phyloP scores from a whole-genome alignment of 2,329 filamentous ascomycete species.

The Trichoderma cornu-damae region DNA sequence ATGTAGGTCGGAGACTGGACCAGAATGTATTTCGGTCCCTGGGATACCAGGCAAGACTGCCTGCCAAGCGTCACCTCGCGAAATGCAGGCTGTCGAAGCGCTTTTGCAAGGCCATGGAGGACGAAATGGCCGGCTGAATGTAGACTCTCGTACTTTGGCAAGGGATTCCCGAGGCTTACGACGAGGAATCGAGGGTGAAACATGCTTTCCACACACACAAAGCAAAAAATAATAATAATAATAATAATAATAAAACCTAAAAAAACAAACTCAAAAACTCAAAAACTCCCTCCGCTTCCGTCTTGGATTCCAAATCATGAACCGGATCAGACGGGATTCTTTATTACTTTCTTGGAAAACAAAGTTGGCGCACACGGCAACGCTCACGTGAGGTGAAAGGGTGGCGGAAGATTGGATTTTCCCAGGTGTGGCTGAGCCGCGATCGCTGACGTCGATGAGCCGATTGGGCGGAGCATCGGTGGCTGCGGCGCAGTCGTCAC shows the following conservation, averaged over 20 bases:
- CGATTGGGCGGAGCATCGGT: conserved; percentile 30
- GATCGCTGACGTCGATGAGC: conserved; percentile 25
- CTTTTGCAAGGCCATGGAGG: conserved; percentile 54
- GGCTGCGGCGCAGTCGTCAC: conserved; percentile 28
- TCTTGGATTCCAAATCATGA: conserved; percentile 4
- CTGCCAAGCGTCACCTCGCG: conserved; percentile 44
- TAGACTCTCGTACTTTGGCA: conserved; percentile 67
- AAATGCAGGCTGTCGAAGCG: conserved; percentile 45
- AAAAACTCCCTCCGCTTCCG: conserved; percentile 5
- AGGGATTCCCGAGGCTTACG: conserved; percentile 82
- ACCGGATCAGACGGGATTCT: background rate
- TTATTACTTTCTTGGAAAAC: no score
- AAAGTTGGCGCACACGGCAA: conserved; percentile 21
- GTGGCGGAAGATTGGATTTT: conserved; percentile 10
- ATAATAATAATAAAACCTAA: no score
- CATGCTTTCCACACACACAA: conserved; percentile 31
- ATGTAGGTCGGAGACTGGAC: conserved; percentile 73
- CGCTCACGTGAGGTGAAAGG: conserved; percentile 28
- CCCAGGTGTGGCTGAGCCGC: conserved; percentile 19
- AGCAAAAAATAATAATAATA: no score
- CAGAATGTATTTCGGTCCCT: conserved; percentile 54
- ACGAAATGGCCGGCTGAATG: conserved; percentile 85
- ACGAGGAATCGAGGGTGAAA: conserved; percentile 60
- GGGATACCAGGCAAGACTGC: conserved; percentile 46
- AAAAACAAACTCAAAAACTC: no score